These are phyloP conservation scores for Wallacemonas sp. DNA, from an alignment of 208 protist species.

Conservation along the genomic window DNA sequence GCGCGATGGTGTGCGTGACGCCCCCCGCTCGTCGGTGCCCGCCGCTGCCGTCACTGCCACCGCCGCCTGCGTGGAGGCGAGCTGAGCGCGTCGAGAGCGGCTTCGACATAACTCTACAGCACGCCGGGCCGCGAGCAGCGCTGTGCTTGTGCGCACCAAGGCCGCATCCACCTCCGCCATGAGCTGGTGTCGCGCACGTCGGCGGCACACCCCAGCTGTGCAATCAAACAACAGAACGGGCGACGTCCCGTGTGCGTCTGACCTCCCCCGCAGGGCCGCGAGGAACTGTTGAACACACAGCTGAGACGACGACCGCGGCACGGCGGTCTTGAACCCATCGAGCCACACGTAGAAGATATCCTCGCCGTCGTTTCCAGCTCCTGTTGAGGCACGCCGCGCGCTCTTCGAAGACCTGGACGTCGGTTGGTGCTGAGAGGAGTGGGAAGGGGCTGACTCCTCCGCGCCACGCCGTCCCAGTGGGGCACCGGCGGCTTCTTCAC, in stretches of 20 bases:
- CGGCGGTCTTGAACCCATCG: background rate
- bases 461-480: constrained; percentile 14
- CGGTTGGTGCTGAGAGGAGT: no score
- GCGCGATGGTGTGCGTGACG: no score
- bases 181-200: constrained; percentile 3
- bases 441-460: background rate
- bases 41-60: no score
- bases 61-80: no score
- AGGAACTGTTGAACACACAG: background rate
- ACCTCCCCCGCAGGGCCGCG: no score
- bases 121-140: constrained; percentile 4
- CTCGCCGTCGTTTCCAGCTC: no score
- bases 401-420: background rate
- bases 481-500: background rate
- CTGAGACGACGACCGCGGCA: background rate
- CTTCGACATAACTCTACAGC: background rate
- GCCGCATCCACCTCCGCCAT: background rate
- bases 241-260: background rate
- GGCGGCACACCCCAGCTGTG: constrained; percentile 13
- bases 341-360: background rate
- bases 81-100: background rate
- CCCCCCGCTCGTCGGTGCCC: no score
- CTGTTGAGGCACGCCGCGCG: no score
- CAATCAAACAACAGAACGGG: constrained; percentile 31
- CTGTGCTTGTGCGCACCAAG: background rate